Evolutionary conservation across 371 early-diverging fungal genomes (phyloP).

Genomic region (Funneliformis caledonium): DNA sequence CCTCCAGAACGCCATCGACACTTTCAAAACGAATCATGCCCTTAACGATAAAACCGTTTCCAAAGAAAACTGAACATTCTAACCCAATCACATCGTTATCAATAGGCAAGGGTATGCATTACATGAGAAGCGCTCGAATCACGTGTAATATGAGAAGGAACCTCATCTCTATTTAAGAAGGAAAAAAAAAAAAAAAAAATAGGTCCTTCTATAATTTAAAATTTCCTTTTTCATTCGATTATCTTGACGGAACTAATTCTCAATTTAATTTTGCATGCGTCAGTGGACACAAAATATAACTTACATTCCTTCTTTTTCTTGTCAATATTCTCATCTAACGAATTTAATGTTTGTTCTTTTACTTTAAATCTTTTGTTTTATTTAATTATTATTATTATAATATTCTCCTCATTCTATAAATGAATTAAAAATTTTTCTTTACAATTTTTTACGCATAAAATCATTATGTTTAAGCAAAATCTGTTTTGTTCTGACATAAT

Average conservation of each 20-base stretch:
- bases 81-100: too few species aligned
- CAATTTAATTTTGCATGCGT: background rate
- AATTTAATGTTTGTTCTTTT: background rate
- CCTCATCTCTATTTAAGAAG: too few species aligned
- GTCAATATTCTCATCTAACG: background rate
- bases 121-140: too few species aligned
- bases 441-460: too few species aligned
- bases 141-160: too few species aligned
- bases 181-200: too few species aligned
- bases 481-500: background rate
- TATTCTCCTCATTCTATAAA: too few species aligned
- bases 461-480: too few species aligned
- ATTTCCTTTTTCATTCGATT: background rate
- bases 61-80: background rate
- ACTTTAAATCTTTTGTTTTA: background rate
- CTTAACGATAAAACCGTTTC: background rate
- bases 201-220: too few species aligned
- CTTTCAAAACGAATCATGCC: background rate
- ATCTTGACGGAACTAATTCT: background rate
- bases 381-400: background rate
- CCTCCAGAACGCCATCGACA: slow-evolving; percentile 9
- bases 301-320: background rate
- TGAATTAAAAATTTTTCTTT: too few species aligned
- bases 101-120: too few species aligned
- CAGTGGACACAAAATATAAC: background rate